Evolutionary conservation across 192 early-diverging fungal species (phyloP).

Genomic region (Coemansia sp.): DNA sequence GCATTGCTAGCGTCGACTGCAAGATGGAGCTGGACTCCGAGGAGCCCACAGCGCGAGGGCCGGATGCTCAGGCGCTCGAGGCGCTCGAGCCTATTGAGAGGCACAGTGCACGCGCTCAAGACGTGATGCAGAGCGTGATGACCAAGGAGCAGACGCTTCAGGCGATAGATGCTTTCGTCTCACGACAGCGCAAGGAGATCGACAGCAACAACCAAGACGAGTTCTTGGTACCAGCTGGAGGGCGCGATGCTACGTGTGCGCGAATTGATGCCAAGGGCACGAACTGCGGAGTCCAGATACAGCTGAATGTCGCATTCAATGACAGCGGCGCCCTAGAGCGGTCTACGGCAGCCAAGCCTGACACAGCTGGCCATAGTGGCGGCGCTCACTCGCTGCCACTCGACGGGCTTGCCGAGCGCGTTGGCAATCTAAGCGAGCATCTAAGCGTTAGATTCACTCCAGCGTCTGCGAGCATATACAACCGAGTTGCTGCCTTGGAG

Average conservation of each 20-base stretch:
- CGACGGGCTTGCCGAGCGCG: conserved; percentile 54
- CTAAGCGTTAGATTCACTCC: conserved; percentile 69
- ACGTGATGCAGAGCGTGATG: conserved; percentile 43
- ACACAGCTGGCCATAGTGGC: not conserved
- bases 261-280: conserved; percentile 72
- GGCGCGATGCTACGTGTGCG: conserved; percentile 58
- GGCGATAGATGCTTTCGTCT: conserved; percentile 59
- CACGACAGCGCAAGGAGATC: conserved; percentile 61
- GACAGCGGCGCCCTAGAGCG: conserved; percentile 66
- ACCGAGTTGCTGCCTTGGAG: conserved; percentile 76
- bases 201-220: conserved; percentile 67
- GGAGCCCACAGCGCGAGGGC: too few relatives aligned
- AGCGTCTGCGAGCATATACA: conserved; percentile 20
- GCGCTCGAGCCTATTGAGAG: not conserved
- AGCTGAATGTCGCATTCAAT: too few relatives aligned
- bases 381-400: conserved; percentile 20
- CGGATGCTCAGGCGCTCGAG: not conserved
- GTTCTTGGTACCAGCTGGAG: conserved; percentile 50
- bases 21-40: conserved; percentile 2
- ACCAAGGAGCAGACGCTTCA: conserved; percentile 55
- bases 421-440: conserved; percentile 75
- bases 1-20: not conserved
- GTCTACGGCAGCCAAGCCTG: conserved; percentile 28
- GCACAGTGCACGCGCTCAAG: not conserved
- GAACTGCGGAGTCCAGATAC: conserved; percentile 81